Evolutionary conservation across 140 eudicot genomes (phyloP), one percentile per base, ranked within the genome.

Genomic region (Cichorium intybus): DNA sequence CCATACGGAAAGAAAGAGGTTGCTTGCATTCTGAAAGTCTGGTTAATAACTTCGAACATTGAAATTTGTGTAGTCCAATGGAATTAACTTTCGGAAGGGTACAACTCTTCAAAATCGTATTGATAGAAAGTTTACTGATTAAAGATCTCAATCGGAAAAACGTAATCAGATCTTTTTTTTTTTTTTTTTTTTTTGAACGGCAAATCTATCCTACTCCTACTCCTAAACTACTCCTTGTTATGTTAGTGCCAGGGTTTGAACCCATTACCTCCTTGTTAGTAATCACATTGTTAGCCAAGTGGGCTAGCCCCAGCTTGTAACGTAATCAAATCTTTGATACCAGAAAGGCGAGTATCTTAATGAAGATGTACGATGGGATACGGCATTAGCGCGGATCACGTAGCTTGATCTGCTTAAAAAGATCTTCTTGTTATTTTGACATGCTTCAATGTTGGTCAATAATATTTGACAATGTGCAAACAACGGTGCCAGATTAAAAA

Each of bases 101-200:
- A 35, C 43, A 0, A 35, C 43, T 8, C 2, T 10, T 10, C 12
- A 4, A 35, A 15, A 43, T 15, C 18, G 5, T 43, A 7, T 43
- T 43, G 18, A 43, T 15, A 15, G 49, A 43, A 43, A 39, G 5
- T 3, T 43, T 14, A 15, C 4, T 43, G 20, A 43, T 7, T 43
- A 43, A 14, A 43, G 18, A 43, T 43, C 49, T 43, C 17, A 43
- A 43, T 43, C 18, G 20, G 49, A 43, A 43, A 43, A 39, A 43
- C 49, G 49, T 43, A 43, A 43, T 43, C 49, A 43, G 49, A 43
- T 43, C 49, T n/a, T n/a, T n/a, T n/a, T n/a, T n/a, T n/a, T n/a
- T n/a, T n/a, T n/a, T n/a, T n/a, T n/a, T n/a, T n/a, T n/a, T n/a
- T n/a, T n/a, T n/a, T n/a, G n/a, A n/a, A n/a, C n/a, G n/a, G n/a